Evolutionary conservation across 352 stramenopile species (phyloP).

Genomic region (Elongisporangium senticosum): DNA sequence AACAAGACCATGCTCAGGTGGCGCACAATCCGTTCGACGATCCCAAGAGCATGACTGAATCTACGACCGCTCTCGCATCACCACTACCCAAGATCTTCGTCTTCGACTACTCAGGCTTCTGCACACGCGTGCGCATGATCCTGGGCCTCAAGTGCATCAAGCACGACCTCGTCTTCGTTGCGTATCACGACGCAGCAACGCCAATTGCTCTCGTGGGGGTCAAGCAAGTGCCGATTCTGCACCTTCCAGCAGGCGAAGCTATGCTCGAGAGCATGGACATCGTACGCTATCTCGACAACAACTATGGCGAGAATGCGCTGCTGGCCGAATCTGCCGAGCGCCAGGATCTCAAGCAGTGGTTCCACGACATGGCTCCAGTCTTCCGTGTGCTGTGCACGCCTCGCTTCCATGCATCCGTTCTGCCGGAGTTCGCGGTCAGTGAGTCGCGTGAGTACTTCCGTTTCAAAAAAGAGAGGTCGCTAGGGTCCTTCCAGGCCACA

Average conservation of each 20-base stretch:
- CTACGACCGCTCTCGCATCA: too few relatives aligned
- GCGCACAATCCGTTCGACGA: too few relatives aligned
- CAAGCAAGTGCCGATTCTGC: slow-evolving; percentile 46
- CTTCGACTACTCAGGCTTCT: slow-evolving; percentile 55
- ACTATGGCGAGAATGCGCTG: slow-evolving; percentile 28
- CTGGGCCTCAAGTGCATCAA: slow-evolving; percentile 39
- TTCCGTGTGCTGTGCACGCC: slow-evolving; percentile 37
- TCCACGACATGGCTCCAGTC: slow-evolving; percentile 30
- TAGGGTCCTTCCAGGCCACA: slow-evolving; percentile 32
- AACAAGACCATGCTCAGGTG: too few relatives aligned
- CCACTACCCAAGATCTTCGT: slow-evolving; percentile 40
- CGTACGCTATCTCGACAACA: slow-evolving; percentile 42
- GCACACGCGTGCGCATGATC: slow-evolving; percentile 41
- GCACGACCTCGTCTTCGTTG: slow-evolving; percentile 32
- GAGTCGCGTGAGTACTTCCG: slow-evolving; percentile 48
- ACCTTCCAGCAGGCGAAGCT: slow-evolving; percentile 27
- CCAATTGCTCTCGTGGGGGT: slow-evolving; percentile 36
- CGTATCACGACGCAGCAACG: slow-evolving; percentile 46
- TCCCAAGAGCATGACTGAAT: too few relatives aligned
- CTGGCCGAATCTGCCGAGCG: slow-evolving; percentile 30
- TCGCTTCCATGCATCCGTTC: slow-evolving; percentile 31
- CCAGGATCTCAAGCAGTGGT: slow-evolving; percentile 39
- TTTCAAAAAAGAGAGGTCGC: slow-evolving; percentile 47
- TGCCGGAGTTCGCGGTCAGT: slow-evolving; percentile 38
- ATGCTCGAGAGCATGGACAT: slow-evolving; percentile 58